These are phyloP conservation scores for Colletotrichum tabaci DNA, from an alignment of 2,329 filamentous ascomycete genomes.

Conservation along the genomic window DNA sequence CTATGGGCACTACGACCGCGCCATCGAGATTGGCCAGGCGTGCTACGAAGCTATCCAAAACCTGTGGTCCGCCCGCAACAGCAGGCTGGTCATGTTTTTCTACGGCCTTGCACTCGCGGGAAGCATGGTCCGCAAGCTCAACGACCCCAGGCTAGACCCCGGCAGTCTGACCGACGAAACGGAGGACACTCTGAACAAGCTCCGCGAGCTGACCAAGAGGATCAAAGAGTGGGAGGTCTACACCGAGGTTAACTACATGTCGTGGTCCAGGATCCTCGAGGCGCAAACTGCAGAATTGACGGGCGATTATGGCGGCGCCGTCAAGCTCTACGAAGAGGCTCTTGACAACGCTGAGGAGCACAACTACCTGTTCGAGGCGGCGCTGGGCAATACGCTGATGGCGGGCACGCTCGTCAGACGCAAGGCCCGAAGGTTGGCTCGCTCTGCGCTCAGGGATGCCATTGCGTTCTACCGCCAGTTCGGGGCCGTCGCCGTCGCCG, in stretches of 20 bases:
- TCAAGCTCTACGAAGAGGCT: conserved; percentile 78
- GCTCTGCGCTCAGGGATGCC: conserved; percentile 77
- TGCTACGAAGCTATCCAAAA: conserved; percentile 63
- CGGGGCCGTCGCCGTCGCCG: conserved; percentile 78
- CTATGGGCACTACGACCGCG: conserved; percentile 74
- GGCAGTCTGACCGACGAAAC: conserved; percentile 61
- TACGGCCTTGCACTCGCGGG: conserved; percentile 72
- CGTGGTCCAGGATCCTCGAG: conserved; percentile 77
- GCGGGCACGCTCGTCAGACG: conserved; percentile 78
- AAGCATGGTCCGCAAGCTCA: conserved; percentile 63
- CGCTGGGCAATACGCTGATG: conserved; percentile 80
- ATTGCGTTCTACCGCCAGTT: conserved; percentile 78
- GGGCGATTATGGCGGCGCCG: conserved; percentile 69
- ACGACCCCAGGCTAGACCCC: conserved; percentile 61
- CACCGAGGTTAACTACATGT: conserved; percentile 79
- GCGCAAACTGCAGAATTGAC: conserved; percentile 78
- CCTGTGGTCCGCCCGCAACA: conserved; percentile 74
- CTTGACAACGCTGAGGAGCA: conserved; percentile 81
- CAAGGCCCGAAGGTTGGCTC: conserved; percentile 76
- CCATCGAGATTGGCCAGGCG: conserved; percentile 68
- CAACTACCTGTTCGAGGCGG: conserved; percentile 79
- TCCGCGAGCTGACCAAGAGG: conserved; percentile 70
- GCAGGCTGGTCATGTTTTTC: conserved; percentile 70
- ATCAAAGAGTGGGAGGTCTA: conserved; percentile 76
- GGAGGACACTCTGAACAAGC: conserved; percentile 64